Percentiles rank a stretch among this genome's conserved stretches.
Evolutionary conservation across 2,329 filamentous ascomycete genomes (phyloP).

Genomic region (Monosporascus sp.): DNA sequence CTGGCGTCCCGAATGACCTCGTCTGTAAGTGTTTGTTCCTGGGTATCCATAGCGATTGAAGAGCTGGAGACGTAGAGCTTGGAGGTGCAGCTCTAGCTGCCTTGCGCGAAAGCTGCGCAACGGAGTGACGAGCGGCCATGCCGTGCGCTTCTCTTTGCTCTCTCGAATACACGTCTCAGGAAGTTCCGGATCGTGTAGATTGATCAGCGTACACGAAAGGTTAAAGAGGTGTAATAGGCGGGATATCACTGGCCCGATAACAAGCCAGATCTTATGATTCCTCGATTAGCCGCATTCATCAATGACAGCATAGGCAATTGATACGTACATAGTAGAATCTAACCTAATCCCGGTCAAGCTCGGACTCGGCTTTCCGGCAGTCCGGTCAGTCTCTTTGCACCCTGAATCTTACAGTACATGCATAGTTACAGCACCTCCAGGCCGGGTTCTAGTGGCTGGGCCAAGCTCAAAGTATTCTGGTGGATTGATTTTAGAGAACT

Average conservation of each 20-base stretch:
- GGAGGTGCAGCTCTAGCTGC: constrained; percentile 17
- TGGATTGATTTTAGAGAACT: neutral
- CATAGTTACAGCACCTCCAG: no score
- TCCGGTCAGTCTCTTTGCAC: neutral
- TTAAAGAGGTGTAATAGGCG: neutral
- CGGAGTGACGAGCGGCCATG: constrained; percentile 37
- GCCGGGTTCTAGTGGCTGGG: no score
- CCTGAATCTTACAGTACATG: no score
- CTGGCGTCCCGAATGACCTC: constrained; percentile 53
- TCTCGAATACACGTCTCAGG: no score
- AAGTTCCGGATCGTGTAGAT: neutral
- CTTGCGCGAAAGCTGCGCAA: constrained; percentile 31
- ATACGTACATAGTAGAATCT: no score
- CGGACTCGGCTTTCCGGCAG: constrained; percentile 7
- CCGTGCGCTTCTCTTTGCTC: neutral
- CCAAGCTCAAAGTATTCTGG: no score
- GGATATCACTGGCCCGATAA: neutral
- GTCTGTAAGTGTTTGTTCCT: constrained; percentile 29
- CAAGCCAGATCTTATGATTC: neutral
- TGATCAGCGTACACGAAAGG: no score
- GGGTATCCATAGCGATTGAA: constrained; percentile 11
- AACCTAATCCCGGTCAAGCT: neutral
- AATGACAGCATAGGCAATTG: neutral
- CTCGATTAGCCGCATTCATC: neutral
- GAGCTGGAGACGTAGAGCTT: constrained; percentile 20